Conservation (phyloP, 371 early-diverging fungal genomes). For the Saksenaea oblongispora region DNA sequence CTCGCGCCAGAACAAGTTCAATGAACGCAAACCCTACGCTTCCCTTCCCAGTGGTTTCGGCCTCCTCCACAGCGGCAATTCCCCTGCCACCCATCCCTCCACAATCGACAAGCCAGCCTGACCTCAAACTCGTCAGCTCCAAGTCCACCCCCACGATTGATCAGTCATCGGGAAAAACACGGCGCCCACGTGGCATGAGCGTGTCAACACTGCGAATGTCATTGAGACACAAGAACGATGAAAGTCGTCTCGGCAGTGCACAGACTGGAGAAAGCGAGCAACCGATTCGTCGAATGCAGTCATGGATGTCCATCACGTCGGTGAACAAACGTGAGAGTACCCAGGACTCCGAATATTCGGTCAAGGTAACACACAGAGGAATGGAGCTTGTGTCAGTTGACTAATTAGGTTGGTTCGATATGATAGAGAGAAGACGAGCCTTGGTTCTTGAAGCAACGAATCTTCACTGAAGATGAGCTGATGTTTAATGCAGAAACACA, state of each 20-base stretch:
- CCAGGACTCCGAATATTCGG: constrained; percentile 4
- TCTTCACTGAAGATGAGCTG: constrained; percentile 62
- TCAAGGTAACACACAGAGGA: constrained; percentile 1
- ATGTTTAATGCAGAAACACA: constrained; percentile 81
- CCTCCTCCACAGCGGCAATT: background rate
- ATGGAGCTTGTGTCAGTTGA: background rate
- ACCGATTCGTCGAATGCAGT: constrained; percentile 15
- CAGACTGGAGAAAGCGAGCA: background rate
- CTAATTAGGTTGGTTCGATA: background rate
- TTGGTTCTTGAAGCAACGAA: constrained; percentile 73
- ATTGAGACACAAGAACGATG: constrained; percentile 7
- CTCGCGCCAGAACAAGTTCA: constrained; percentile 1
- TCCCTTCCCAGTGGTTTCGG: constrained; percentile 9
- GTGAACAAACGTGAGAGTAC: background rate
- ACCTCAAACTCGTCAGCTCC: constrained; percentile 13
- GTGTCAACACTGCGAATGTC: constrained; percentile 35
- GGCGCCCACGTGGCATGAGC: constrained; percentile 37
- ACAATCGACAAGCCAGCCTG: background rate
- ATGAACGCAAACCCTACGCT: background rate
- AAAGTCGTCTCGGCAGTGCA: background rate
- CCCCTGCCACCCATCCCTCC: constrained; percentile 6
- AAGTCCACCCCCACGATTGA: constrained; percentile 25
- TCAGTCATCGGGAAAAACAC: constrained; percentile 13
- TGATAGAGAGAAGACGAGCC: constrained; percentile 39
- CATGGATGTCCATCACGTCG: constrained; percentile 21